A percentile compares a stretch with the other conserved stretches of the same genome.
These are phyloP conservation scores for Suhomyces vadensis DNA, from an alignment of 805 yeast genomes.

Conservation along the genomic window DNA sequence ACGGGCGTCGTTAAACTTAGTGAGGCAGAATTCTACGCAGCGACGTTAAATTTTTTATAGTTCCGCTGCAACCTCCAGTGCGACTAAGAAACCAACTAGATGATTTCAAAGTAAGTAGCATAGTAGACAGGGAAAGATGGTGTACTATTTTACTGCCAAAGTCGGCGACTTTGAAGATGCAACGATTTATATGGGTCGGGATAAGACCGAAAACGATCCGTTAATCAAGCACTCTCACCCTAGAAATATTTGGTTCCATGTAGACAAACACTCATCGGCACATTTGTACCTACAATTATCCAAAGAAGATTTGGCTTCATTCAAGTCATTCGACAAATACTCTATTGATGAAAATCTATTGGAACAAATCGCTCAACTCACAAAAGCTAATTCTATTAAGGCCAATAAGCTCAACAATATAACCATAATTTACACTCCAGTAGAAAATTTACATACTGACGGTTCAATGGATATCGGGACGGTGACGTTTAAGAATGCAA, in stretches of 20 bases:
- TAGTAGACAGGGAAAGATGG: constrained; percentile 22
- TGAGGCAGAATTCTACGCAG: constrained; percentile 1
- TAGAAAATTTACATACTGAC: constrained; percentile 64
- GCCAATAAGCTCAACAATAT: constrained; percentile 71
- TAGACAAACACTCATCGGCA: constrained; percentile 73
- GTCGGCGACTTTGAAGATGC: constrained; percentile 15
- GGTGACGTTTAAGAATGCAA: constrained; percentile 66
- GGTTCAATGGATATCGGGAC: constrained; percentile 79
- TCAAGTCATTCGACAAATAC: constrained; percentile 40
- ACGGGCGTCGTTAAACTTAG: not conserved
- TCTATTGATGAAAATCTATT: constrained; percentile 46
- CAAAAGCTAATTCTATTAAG: constrained; percentile 75
- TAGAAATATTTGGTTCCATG: constrained; percentile 78
- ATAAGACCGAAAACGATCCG: constrained; percentile 63
- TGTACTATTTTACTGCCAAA: constrained; percentile 29
- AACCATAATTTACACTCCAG: constrained; percentile 71
- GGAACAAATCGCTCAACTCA: constrained; percentile 59
- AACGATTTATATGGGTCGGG: constrained; percentile 66
- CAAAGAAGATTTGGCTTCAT: constrained; percentile 46
- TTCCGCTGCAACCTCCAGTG: not conserved
- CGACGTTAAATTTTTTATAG: constrained; percentile 1
- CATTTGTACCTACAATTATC: constrained; percentile 68
- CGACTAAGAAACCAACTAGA: not conserved
- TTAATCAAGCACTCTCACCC: constrained; percentile 61
- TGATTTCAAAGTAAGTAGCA: not conserved